These are phyloP conservation scores for Pichia terricola DNA, from an alignment of 1,139 yeast species.

Conservation along the genomic window DNA sequence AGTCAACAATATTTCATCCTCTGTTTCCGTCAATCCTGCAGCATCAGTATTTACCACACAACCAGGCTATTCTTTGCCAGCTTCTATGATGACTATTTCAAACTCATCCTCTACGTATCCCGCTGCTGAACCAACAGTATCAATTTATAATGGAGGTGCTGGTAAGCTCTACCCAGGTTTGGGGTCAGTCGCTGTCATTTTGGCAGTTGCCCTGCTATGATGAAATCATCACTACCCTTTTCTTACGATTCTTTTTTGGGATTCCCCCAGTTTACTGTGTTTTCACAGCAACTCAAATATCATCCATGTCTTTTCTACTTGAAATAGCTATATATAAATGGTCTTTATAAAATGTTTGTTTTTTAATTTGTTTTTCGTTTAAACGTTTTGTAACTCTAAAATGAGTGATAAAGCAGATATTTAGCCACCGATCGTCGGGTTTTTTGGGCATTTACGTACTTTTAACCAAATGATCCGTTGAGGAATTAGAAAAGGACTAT, in stretches of 20 bases:
- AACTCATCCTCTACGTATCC: neutral
- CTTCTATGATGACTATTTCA: neutral
- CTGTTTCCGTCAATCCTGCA: neutral
- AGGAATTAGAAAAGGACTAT: constrained; percentile 14
- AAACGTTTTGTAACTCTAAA: too few relatives aligned
- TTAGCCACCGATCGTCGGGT: too few relatives aligned
- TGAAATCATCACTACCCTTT: too few relatives aligned
- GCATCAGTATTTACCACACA: neutral
- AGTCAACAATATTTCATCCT: neutral
- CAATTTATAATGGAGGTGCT: neutral
- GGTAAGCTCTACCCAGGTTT: neutral
- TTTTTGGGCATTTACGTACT: too few relatives aligned
- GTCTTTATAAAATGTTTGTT: too few relatives aligned
- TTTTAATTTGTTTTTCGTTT: too few relatives aligned
- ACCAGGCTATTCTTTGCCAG: neutral
- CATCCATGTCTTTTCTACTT: too few relatives aligned
- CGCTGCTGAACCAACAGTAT: neutral
- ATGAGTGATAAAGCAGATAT: too few relatives aligned
- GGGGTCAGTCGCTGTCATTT: neutral
- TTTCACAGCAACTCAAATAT: too few relatives aligned
- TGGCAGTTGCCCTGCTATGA: neutral
- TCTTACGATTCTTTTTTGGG: too few relatives aligned
- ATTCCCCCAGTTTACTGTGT: too few relatives aligned
- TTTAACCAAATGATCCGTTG: constrained; percentile 8
- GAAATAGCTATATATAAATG: too few relatives aligned